Evolutionary conservation across 2,329 filamentous ascomycete genomes (phyloP).

Genomic region (Colletotrichum lentis): DNA sequence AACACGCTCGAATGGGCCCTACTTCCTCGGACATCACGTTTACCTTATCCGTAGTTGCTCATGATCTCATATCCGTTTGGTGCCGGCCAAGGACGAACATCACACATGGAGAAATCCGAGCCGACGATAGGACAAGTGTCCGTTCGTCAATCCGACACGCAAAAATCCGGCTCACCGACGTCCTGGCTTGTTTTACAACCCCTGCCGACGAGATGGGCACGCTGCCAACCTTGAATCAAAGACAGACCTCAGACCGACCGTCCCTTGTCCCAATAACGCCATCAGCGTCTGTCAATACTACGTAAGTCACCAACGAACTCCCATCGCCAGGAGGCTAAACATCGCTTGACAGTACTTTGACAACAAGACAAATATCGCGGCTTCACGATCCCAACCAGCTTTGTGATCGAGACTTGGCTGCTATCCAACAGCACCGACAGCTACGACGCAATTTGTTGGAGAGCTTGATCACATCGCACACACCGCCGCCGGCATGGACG

Average conservation of each 20-base stretch:
- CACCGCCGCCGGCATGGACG: neutral
- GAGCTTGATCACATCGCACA: neutral
- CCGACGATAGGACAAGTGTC: neutral
- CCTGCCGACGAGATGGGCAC: neutral
- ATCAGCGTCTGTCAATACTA: neutral
- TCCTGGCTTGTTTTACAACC: neutral
- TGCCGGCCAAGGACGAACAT: neutral
- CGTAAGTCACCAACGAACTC: neutral
- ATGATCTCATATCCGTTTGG: neutral
- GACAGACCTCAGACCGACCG: neutral
- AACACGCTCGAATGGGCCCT: neutral
- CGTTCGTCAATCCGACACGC: neutral
- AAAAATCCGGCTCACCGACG: neutral
- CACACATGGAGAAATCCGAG: neutral
- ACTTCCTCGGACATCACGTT: neutral
- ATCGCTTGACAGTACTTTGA: neutral
- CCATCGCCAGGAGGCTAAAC: neutral
- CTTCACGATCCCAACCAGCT: constrained; percentile 1
- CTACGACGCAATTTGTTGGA: neutral
- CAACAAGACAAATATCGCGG: neutral
- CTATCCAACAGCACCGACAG: neutral
- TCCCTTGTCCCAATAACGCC: neutral
- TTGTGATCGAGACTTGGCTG: neutral
- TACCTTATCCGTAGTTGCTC: neutral
- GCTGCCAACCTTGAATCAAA: neutral